A percentile compares a stretch with the other conserved stretches of the same genome.
phyloP scores from a whole-genome alignment of 23 red algal genomes.

The Gracilaria caudata region DNA sequence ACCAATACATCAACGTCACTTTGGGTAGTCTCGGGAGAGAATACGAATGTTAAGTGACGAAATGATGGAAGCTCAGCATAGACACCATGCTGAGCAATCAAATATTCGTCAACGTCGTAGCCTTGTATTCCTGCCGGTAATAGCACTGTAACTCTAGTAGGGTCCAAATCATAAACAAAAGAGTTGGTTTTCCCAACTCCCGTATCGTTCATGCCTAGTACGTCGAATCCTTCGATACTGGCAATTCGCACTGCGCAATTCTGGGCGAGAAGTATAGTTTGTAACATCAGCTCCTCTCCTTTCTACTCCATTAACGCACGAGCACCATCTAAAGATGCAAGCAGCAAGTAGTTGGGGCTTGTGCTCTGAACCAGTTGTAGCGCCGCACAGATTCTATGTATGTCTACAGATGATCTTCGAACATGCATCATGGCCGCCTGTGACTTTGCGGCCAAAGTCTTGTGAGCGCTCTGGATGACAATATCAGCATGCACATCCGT shows the following conservation, averaged over 20 bases:
- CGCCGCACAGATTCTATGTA: slow-evolving; percentile 31
- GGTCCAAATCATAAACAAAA: slow-evolving; percentile 66
- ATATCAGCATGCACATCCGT: slow-evolving; percentile 73
- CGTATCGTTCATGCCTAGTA: slow-evolving; percentile 23
- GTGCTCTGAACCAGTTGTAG: slow-evolving; percentile 81
- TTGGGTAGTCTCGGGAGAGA: slow-evolving; percentile 73
- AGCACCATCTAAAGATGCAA: slow-evolving; percentile 89
- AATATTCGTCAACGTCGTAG: slow-evolving; percentile 79
- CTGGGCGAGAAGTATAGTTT: slow-evolving; percentile 37
- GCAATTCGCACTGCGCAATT: slow-evolving; percentile 36
- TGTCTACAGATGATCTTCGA: slow-evolving; percentile 39
- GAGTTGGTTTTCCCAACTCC: not conserved
- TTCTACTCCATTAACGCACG: slow-evolving; percentile 47
- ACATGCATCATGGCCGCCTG: slow-evolving; percentile 96
- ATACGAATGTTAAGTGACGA: slow-evolving; percentile 62
- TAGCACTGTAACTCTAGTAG: slow-evolving; percentile 73
- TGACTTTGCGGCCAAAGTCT: slow-evolving; percentile 81
- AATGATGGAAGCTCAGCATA: slow-evolving; percentile 91
- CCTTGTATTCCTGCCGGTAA: slow-evolving; percentile 57
- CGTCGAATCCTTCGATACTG: slow-evolving; percentile 41
- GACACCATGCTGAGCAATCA: slow-evolving; percentile 88
- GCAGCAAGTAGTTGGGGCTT: slow-evolving; percentile 81
- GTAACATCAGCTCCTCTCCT: slow-evolving; percentile 48
- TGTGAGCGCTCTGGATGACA: slow-evolving; percentile 91
- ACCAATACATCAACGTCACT: slow-evolving; percentile 80